These are phyloP conservation scores for Elaeagnus macrophylla DNA, from an alignment of 306 rosid species.

Conservation along the genomic window DNA sequence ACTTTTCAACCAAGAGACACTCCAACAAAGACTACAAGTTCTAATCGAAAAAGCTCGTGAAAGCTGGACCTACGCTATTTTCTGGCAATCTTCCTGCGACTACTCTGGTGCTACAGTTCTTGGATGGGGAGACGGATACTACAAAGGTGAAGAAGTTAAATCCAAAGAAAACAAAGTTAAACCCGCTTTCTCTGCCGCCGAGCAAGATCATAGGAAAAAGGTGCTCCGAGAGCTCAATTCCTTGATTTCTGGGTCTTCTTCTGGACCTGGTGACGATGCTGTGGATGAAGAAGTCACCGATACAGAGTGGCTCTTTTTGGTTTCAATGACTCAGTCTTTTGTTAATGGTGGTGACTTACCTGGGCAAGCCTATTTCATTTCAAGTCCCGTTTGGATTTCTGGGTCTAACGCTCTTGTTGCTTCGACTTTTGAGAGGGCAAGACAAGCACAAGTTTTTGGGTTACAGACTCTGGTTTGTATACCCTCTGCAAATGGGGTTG, in stretches of 20 bases:
- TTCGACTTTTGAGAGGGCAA: constrained; percentile 64
- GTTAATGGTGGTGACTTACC: constrained; percentile 59
- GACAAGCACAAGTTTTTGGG: constrained; percentile 56
- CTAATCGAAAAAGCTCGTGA: constrained; percentile 62
- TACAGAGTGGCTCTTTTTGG: constrained; percentile 89
- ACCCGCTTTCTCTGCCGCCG: constrained; percentile 30
- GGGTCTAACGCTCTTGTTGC: constrained; percentile 43
- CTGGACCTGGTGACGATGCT: constrained; percentile 31
- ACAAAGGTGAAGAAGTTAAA: constrained; percentile 76
- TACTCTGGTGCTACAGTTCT: constrained; percentile 40
- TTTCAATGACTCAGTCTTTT: constrained; percentile 88
- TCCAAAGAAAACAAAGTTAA: constrained; percentile 27
- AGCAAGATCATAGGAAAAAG: constrained; percentile 75
- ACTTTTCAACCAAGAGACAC: constrained; percentile 66
- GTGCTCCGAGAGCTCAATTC: constrained; percentile 82
- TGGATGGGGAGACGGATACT: constrained; percentile 95
- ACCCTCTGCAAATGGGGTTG: constrained; percentile 70
- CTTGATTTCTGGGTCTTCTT: constrained; percentile 57
- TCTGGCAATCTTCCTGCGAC: constrained; percentile 87
- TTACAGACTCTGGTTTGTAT: constrained; percentile 68
- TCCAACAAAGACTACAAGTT: constrained; percentile 77
- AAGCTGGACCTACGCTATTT: constrained; percentile 87
- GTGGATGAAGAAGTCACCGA: constrained; percentile 86
- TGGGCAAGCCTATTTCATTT: constrained; percentile 49
- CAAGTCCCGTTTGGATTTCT: constrained; percentile 58